Conservation (phyloP, 2,329 filamentous ascomycete genomes). For the Paracorniculantispora psalliotae region DNA sequence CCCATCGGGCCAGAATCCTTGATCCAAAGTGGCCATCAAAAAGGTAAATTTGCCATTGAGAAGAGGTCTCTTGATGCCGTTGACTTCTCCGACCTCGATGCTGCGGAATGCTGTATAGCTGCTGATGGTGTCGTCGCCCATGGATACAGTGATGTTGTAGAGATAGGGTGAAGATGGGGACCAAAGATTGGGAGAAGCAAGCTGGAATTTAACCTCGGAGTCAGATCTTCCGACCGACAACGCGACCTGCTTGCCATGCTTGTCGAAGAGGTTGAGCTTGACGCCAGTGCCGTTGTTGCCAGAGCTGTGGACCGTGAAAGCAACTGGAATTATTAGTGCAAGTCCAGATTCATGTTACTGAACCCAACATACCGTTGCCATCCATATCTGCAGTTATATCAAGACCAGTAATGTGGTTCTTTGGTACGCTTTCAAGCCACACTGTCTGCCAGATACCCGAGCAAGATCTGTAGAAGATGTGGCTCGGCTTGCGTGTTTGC, state of each 20-base stretch:
- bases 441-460: slow-evolving; percentile 72
- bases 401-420: slow-evolving; percentile 52
- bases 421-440: slow-evolving; percentile 62
- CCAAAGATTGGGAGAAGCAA: slow-evolving; percentile 56
- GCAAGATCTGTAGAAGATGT: slow-evolving; percentile 69
- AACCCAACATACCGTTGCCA: slow-evolving; percentile 33
- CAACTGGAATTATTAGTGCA: slow-evolving; percentile 35
- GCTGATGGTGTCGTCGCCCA: slow-evolving; percentile 46
- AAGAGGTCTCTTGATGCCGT: slow-evolving; percentile 56
- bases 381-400: slow-evolving; percentile 55
- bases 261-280: slow-evolving; percentile 31
- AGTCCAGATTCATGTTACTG: no score
- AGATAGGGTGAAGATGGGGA: slow-evolving; percentile 57
- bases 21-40: slow-evolving; percentile 63
- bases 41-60: slow-evolving; percentile 67
- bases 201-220: slow-evolving; percentile 47
- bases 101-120: slow-evolving; percentile 69
- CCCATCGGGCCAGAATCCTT: slow-evolving; percentile 69
- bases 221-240: slow-evolving; percentile 42
- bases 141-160: slow-evolving; percentile 57
- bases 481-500: slow-evolving; percentile 50
- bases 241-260: slow-evolving; percentile 36
- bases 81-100: slow-evolving; percentile 49
- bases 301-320: slow-evolving; percentile 49
- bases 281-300: slow-evolving; percentile 29